These are phyloP conservation scores for Plasmopara halstedii DNA, from an alignment of 352 stramenopile genomes.

Conservation along the genomic window DNA sequence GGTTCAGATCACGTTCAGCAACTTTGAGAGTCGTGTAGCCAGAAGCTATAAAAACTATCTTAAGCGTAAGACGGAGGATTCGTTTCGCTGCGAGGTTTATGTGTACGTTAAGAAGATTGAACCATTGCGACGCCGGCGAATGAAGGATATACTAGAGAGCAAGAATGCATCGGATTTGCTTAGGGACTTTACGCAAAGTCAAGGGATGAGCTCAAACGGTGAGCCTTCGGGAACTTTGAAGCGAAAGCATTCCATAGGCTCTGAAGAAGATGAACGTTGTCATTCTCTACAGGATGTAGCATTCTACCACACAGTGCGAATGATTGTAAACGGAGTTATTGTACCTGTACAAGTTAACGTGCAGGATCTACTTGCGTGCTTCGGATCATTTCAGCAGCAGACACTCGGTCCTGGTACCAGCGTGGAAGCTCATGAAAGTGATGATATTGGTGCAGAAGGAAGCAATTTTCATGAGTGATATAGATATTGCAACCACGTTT, in stretches of 20 bases:
- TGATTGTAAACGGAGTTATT: constrained; percentile 63
- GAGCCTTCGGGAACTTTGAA: constrained; percentile 10
- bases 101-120: constrained; percentile 64
- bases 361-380: constrained; percentile 46
- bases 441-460: background rate
- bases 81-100: constrained; percentile 69
- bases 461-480: constrained; percentile 6
- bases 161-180: background rate
- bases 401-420: background rate
- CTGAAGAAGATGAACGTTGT: constrained; percentile 12
- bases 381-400: constrained; percentile 20
- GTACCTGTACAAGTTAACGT: constrained; percentile 69
- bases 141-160: constrained; percentile 5
- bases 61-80: constrained; percentile 47
- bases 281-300: constrained; percentile 12
- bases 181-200: constrained; percentile 5
- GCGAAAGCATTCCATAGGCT: constrained; percentile 15
- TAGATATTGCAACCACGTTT: background rate
- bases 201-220: constrained; percentile 4
- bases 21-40: constrained; percentile 64
- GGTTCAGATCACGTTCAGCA: constrained; percentile 49
- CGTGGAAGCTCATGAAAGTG: constrained; percentile 1
- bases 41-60: constrained; percentile 74
- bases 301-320: constrained; percentile 58
- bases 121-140: constrained; percentile 10